A percentile compares a stretch with the other conserved stretches of the same genome.
These are phyloP conservation scores for Oryza meyeriana DNA, from an alignment of 176 grass and related monocot species.

Conservation along the genomic window DNA sequence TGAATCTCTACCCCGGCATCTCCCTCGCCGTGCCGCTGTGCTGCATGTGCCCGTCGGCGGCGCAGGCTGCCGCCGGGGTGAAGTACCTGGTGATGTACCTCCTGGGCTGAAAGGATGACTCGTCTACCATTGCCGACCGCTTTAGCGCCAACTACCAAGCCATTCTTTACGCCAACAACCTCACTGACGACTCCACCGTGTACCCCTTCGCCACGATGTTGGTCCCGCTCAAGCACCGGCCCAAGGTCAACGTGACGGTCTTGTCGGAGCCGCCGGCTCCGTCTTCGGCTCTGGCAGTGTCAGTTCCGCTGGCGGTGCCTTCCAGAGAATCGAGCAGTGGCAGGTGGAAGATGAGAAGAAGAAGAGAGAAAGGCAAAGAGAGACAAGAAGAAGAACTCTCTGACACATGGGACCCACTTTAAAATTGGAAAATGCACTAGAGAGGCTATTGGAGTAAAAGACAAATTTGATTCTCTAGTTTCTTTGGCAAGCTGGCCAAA, in stretches of 20 bases:
- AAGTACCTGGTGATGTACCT: constrained; percentile 54
- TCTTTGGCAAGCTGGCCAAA: too few species aligned
- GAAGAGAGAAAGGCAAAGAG: too few species aligned
- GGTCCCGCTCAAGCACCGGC: constrained; percentile 43
- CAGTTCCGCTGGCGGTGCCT: not conserved
- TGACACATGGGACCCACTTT: too few species aligned
- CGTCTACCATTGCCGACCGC: constrained; percentile 22
- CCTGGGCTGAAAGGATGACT: constrained; percentile 22
- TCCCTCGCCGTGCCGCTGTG: constrained; percentile 35
- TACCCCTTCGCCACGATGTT: constrained; percentile 55
- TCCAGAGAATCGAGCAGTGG: not conserved
- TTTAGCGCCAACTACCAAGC: constrained; percentile 30
- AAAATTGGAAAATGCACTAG: too few species aligned
- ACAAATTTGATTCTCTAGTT: too few species aligned
- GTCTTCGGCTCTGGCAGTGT: too few species aligned
- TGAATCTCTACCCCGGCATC: not conserved
- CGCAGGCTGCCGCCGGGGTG: constrained; percentile 34
- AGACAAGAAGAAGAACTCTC: too few species aligned
- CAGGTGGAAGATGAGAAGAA: constrained; percentile 29
- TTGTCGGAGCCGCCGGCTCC: not conserved
- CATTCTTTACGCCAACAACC: constrained; percentile 48
- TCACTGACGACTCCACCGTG: constrained; percentile 30
- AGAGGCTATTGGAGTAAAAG: too few species aligned
- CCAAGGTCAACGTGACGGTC: constrained; percentile 7
- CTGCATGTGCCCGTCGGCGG: constrained; percentile 51